These are phyloP conservation scores for Nicotiana obtusifolia DNA, from an alignment of 257 asterid genomes.

Conservation along the genomic window DNA sequence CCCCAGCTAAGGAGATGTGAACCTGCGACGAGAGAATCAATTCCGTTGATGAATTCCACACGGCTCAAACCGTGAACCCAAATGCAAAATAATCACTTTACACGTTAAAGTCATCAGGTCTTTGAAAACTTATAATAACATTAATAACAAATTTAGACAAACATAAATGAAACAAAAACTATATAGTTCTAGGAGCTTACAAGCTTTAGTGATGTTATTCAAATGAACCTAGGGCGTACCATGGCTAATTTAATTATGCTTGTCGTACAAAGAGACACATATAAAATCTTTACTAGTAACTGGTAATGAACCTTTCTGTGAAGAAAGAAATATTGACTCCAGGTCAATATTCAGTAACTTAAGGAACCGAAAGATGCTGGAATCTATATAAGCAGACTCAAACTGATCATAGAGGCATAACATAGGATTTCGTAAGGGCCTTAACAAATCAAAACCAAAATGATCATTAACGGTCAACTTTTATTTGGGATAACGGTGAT, in stretches of 20 bases:
- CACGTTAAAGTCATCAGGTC: background rate
- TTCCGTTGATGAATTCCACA: background rate
- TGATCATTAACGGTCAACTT: background rate
- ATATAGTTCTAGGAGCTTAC: background rate
- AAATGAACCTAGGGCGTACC: background rate
- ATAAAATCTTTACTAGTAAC: background rate
- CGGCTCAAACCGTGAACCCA: background rate
- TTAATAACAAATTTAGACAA: background rate
- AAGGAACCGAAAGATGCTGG: background rate
- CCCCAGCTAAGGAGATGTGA: slow-evolving; percentile 90
- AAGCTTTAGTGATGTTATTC: background rate
- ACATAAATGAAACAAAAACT: background rate
- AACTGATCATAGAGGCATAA: background rate
- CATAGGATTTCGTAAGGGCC: background rate
- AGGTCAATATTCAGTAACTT: background rate
- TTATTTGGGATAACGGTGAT: background rate
- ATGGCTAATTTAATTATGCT: background rate
- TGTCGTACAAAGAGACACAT: background rate
- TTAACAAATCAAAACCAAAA: background rate
- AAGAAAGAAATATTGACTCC: background rate
- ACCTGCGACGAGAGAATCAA: slow-evolving; percentile 40
- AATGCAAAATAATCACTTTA: background rate
- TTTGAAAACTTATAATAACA: background rate
- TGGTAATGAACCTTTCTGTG: background rate
- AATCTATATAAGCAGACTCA: background rate